These are phyloP conservation scores for Pseudocercospora macadamiae DNA, from an alignment of 2,329 filamentous ascomycete genomes.

Conservation along the genomic window DNA sequence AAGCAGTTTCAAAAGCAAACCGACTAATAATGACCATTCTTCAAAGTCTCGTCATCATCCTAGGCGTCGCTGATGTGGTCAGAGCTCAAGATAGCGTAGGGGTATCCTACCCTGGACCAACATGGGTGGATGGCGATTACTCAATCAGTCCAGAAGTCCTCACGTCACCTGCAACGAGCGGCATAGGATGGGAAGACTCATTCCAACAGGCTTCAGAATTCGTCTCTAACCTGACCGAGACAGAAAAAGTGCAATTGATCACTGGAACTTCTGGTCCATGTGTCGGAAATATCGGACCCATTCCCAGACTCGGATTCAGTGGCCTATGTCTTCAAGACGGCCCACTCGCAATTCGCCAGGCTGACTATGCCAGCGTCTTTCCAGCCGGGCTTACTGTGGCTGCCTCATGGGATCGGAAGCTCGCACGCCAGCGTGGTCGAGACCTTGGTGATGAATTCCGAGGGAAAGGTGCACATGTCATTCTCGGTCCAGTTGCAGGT, in stretches of 20 bases:
- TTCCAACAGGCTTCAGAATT: slow-evolving; percentile 36
- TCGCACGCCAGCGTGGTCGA: slow-evolving; percentile 79
- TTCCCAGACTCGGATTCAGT: slow-evolving; percentile 67
- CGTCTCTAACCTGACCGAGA: slow-evolving; percentile 39
- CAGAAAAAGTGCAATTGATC: slow-evolving; percentile 38
- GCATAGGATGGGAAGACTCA: slow-evolving; percentile 36
- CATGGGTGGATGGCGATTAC: slow-evolving; percentile 5
- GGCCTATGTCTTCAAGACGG: slow-evolving; percentile 84
- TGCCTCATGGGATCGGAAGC: slow-evolving; percentile 81
- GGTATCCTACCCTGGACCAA: background rate
- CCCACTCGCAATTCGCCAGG: slow-evolving; percentile 77
- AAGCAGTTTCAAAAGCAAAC: too few species aligned
- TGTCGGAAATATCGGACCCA: slow-evolving; percentile 47
- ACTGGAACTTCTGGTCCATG: slow-evolving; percentile 39
- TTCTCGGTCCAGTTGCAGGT: slow-evolving; percentile 82
- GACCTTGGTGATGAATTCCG: slow-evolving; percentile 74
- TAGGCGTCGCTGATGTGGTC: background rate
- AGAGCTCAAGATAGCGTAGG: background rate
- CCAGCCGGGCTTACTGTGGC: slow-evolving; percentile 86
- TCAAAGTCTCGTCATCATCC: background rate
- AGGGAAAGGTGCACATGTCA: slow-evolving; percentile 71
- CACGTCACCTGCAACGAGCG: slow-evolving; percentile 31
- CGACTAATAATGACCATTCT: background rate
- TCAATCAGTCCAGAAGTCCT: slow-evolving; percentile 9
- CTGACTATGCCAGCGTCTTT: slow-evolving; percentile 82